Conservation (phyloP, 2,329 filamentous ascomycete species). For the Trichoderma citrinoviride region DNA sequence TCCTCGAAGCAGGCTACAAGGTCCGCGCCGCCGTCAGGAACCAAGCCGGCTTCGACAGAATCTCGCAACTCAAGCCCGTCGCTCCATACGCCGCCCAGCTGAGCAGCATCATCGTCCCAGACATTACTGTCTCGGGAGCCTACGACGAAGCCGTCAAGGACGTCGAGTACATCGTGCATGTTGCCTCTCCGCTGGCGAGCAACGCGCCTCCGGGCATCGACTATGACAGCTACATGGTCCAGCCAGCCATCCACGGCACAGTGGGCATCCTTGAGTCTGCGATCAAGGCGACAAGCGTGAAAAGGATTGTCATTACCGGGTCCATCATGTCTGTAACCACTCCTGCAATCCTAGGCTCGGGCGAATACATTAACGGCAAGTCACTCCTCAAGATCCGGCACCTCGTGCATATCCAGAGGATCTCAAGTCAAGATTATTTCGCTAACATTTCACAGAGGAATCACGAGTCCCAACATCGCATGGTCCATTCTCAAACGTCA, state of each 20-base stretch:
- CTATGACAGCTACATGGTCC: slow-evolving; percentile 28
- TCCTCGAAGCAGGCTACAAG: slow-evolving; percentile 30
- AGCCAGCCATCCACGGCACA: slow-evolving; percentile 38
- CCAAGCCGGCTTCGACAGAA: slow-evolving; percentile 22
- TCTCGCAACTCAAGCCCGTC: slow-evolving; percentile 23
- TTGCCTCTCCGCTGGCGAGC: slow-evolving; percentile 29
- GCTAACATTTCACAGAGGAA: slow-evolving; percentile 4
- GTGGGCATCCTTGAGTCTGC: slow-evolving; percentile 39
- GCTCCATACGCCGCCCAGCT: slow-evolving; percentile 23
- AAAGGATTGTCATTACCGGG: slow-evolving; percentile 44
- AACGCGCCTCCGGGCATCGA: slow-evolving; percentile 14
- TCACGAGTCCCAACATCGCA: not conserved
- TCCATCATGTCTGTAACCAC: slow-evolving; percentile 32
- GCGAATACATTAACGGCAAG: slow-evolving; percentile 6
- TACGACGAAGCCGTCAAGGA: slow-evolving; percentile 40
- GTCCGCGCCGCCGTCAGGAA: slow-evolving; percentile 34
- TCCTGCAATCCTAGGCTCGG: not conserved
- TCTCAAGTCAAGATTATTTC: not conserved
- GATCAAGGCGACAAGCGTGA: slow-evolving; percentile 32
- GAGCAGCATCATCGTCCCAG: slow-evolving; percentile 35
- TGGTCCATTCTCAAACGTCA: slow-evolving; percentile 32
- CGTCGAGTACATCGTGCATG: slow-evolving; percentile 37
- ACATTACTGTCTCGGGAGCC: slow-evolving; percentile 37
- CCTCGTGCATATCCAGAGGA: not conserved
- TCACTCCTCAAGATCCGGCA: no score